Evolutionary conservation across 148 eudicot genomes (phyloP), one percentile per base, ranked within the genome.

Genomic region (Simmondsia chinensis): DNA sequence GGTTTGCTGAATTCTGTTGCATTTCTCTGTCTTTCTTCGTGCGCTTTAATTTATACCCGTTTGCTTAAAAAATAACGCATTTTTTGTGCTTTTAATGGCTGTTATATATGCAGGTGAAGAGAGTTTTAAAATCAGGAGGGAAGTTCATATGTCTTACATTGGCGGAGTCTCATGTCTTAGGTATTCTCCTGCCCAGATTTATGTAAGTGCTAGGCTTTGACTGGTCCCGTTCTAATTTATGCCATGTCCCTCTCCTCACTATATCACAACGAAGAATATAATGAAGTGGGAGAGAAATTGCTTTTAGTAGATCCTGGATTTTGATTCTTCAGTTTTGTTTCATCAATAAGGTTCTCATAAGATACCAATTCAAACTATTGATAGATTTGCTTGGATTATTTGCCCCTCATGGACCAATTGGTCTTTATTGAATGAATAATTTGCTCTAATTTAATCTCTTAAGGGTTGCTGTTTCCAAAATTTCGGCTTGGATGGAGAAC

Each of bases 141-240:
- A 91, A 74, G 62, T 91, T 73, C 47, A 56, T 85, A 5, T 91
- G 95, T 68, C 94, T 91, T 56, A 82, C 97, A 18, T 61, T 91
- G 60, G 97, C 73, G 6, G 97, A 91, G 67, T 69, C 83, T 50
- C 97, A 85, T 43, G 97, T 91, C 19, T 69, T 91, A 75, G 97
- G 97, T 89, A 89, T 41, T 50, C 28, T 41, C 59, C 40, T 32
- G 25, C 36, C 30, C 26, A 60, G 46, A 29, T 46, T 39, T 4
- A n/a, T 22, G 26, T 55, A 9, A 8, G 8, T 26, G 20, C 33
- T 32, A 25, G 10, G 24, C 42, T 14, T 33, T 19, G 7, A 29
- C 16, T 42, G 16, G 31, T 20, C 19, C 19, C 26, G 9, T 49
- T 58, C 2, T 32, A 17, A 33, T 24, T 19, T 1, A 20, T 30